Evolutionary conservation across 1,139 yeast genomes (phyloP), one percentile per base, ranked within the genome.

Genomic region (Geotrichum aggregatum): DNA sequence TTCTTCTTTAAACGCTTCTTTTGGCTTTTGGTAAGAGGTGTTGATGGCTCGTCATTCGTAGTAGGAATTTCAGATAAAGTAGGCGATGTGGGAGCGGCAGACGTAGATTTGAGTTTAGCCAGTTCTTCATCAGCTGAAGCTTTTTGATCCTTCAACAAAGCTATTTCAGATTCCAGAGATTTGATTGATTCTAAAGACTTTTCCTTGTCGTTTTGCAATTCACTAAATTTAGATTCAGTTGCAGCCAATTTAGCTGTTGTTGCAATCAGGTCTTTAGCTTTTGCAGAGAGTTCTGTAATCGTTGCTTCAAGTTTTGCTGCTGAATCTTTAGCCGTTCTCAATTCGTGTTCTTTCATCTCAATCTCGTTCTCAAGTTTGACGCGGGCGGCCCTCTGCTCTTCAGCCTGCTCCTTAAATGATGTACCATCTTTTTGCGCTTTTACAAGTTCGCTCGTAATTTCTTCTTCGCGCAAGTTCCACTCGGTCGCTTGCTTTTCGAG

Each of bases 401-500:
- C 33, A 35, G 35, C 31, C 14, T 44, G 34, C 34, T 44, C 7
- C 34, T 44, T 26, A 22, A 35, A 34, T 13, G 33, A 26, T 7
- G 42, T 18, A 14, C 35, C 16, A 13, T 41, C 31, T 11, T 52
- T 47, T 8, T 26, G 14, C 16, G 24, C 14, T 16, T 50, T 22
- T 3, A 13, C 40, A 5, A 19, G 45, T 21, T 45, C 28, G 13
- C 22, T 14, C 39, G 40, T 31, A 16, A 42, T 18, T 24, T 44
- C 41, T n/a, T 36, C 33, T 16, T 38, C 28, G n/a, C 14, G 28
- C 1, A 10, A 16, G 10, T 21, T 26, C 13, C 14, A 18, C 24
- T 30, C 43, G 10, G 34, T 35, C 16, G 34, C 36, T 35, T 30
- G 49, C 40, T 52, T 43, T 35, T 61, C 60, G 14, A 68, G 56